phyloP scores from a whole-genome alignment of 2,329 filamentous ascomycete genomes.

The Peltaster fructicola region DNA sequence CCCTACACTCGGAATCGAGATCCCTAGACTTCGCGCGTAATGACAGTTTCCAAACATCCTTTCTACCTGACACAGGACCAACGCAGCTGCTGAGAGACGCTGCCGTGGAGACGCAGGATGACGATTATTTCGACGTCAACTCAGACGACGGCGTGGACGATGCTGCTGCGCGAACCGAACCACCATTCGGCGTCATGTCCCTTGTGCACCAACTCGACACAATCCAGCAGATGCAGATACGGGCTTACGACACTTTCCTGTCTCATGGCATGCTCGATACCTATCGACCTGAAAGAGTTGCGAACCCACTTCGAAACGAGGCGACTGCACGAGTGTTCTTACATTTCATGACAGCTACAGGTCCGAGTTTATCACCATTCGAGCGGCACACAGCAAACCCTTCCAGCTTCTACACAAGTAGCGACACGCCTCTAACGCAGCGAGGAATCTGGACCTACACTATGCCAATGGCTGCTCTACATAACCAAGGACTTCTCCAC shows the following conservation, averaged over 20 bases:
- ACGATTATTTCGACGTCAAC: constrained; percentile 32
- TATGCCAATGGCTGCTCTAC: constrained; percentile 66
- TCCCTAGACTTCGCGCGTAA: no score
- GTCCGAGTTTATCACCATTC: constrained; percentile 69
- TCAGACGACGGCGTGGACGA: constrained; percentile 30
- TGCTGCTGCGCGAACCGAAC: no score
- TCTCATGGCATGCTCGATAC: constrained; percentile 27
- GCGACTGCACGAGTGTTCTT: constrained; percentile 71
- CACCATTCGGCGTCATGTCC: no score
- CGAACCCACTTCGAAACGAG: constrained; percentile 56
- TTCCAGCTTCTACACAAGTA: constrained; percentile 44
- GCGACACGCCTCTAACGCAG: constrained; percentile 42
- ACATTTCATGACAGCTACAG: constrained; percentile 82
- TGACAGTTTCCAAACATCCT: no score
- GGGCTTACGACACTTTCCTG: constrained; percentile 30
- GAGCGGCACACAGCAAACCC: constrained; percentile 67
- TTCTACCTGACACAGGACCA: no score
- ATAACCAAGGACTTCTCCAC: constrained; percentile 73
- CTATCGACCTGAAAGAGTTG: constrained; percentile 29
- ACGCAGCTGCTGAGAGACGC: constrained; percentile 19
- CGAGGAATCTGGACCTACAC: constrained; percentile 52
- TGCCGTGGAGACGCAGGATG: constrained; percentile 28
- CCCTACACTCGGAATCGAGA: no score
- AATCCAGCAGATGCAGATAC: constrained; percentile 13
- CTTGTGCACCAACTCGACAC: no score